Conservation (phyloP, 176 grass and related monocot species). For the Thinopyrum elongatum region DNA sequence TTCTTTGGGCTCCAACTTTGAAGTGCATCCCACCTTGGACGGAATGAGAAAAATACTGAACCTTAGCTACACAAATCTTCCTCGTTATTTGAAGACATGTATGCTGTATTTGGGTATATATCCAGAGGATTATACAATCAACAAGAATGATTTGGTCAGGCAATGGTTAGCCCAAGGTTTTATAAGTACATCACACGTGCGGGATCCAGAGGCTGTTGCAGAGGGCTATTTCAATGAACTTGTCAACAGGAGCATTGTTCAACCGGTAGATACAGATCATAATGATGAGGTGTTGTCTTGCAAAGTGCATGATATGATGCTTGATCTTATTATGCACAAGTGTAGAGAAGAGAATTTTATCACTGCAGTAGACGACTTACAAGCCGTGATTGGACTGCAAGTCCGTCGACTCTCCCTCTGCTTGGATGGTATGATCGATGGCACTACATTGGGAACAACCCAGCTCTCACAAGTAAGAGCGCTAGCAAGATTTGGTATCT, state of each 20-base stretch:
- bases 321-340: constrained; percentile 27
- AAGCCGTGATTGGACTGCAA: not conserved
- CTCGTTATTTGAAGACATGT: not conserved
- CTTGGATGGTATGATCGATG: not conserved
- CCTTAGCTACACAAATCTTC: not conserved
- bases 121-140: not conserved
- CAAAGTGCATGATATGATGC: constrained; percentile 20
- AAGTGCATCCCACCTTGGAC: not conserved
- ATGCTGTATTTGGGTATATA: not conserved
- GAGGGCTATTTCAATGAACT: not conserved
- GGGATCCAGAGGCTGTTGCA: not conserved
- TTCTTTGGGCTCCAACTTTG: not conserved
- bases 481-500: not conserved
- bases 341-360: constrained; percentile 35
- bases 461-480: not conserved
- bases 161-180: not conserved
- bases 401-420: not conserved
- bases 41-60: not conserved
- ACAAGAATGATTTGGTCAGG: not conserved
- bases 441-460: not conserved
- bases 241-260: not conserved
- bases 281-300: not conserved
- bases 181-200: not conserved
- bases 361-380: not conserved
- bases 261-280: not conserved